phyloP scores from a whole-genome alignment of 257 asterid genomes.

The Scutellaria baicalensis region DNA sequence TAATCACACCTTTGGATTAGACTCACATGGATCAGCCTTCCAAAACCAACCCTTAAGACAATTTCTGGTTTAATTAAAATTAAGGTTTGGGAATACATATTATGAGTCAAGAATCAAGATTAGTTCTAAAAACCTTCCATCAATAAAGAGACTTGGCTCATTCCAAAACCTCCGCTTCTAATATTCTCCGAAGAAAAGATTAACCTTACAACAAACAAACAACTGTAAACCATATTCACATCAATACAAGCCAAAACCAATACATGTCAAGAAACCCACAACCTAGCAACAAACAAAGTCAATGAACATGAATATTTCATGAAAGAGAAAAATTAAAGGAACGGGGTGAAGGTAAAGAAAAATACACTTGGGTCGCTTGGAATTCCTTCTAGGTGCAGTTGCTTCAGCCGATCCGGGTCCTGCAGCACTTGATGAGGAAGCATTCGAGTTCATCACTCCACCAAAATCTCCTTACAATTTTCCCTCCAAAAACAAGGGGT shows the following conservation, averaged over 20 bases:
- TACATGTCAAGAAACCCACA: not conserved
- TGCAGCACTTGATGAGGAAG: conserved; percentile 68
- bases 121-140: not conserved
- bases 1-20: not conserved
- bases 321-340: not conserved
- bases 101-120: not conserved
- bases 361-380: conserved; percentile 86
- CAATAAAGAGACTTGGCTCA: not conserved
- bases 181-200: not conserved
- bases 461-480: not conserved
- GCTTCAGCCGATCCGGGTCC: conserved; percentile 75
- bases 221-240: conserved; percentile 8
- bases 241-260: not conserved
- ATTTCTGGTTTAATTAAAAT: not conserved
- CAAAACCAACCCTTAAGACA: not conserved
- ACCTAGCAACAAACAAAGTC: not conserved
- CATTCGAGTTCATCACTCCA: conserved; percentile 52
- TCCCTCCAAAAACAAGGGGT: not conserved
- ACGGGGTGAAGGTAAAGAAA: not conserved
- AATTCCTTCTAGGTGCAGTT: conserved; percentile 53
- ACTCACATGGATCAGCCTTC: not conserved
- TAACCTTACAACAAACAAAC: not conserved
- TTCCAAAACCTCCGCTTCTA: not conserved
- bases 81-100: not conserved
- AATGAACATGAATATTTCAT: not conserved